These are phyloP conservation scores for Cerrena zonata DNA, from an alignment of 1,284 basidiomycete genomes.

Conservation along the genomic window DNA sequence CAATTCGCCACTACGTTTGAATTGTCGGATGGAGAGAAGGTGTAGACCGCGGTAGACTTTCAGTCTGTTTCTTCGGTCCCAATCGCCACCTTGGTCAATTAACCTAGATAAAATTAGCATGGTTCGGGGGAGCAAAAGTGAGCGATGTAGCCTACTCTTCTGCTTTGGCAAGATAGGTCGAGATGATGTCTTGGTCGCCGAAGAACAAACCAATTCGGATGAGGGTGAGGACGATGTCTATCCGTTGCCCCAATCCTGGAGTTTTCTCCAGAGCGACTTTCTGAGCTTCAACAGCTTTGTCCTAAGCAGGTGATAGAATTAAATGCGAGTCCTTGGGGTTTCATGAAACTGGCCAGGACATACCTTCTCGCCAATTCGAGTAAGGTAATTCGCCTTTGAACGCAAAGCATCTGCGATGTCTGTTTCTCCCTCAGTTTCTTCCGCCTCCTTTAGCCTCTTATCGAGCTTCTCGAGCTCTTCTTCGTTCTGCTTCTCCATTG, in stretches of 20 bases:
- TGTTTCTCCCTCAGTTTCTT: constrained; percentile 88
- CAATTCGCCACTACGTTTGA: constrained; percentile 64
- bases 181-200: constrained; percentile 73
- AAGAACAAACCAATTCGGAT: constrained; percentile 92
- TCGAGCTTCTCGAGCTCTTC: constrained; percentile 76
- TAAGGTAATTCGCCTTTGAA: constrained; percentile 83
- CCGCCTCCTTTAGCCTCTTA: constrained; percentile 75
- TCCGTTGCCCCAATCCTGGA: constrained; percentile 85
- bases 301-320: constrained; percentile 37
- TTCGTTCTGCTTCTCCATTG: constrained; percentile 73
- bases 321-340: neutral
- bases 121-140: neutral
- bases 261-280: constrained; percentile 87
- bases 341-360: constrained; percentile 13
- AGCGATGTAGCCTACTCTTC: constrained; percentile 58
- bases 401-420: constrained; percentile 87
- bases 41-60: constrained; percentile 94
- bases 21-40: constrained; percentile 80
- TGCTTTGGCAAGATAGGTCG: constrained; percentile 71
- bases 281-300: constrained; percentile 73
- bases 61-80: constrained; percentile 93
- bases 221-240: constrained; percentile 87
- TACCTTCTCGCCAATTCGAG: constrained; percentile 89
- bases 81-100: constrained; percentile 94
- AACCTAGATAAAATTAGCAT: constrained; percentile 53